A percentile compares a stretch with the other conserved stretches of the same genome.
Evolutionary conservation across 169 alveolate genomes (phyloP).

Genomic region (Cryptosporidium viatorum): DNA sequence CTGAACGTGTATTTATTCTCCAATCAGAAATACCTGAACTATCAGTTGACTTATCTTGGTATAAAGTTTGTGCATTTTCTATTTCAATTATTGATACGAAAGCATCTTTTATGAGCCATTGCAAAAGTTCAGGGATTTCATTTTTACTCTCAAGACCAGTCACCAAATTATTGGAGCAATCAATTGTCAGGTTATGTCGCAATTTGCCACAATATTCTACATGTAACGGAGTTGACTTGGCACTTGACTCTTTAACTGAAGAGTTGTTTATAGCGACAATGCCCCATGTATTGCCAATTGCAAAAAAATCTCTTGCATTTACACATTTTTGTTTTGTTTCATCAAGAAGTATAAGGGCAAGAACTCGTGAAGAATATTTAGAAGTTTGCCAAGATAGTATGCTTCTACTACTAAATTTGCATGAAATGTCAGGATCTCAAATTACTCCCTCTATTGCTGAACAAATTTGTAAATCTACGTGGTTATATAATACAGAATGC

Average conservation of each 20-base stretch:
- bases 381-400: constrained; percentile 37
- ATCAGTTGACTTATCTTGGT: constrained; percentile 32
- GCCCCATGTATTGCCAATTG: background rate
- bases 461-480: constrained; percentile 50
- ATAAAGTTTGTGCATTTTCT: constrained; percentile 45
- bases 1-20: constrained; percentile 55
- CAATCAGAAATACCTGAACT: constrained; percentile 62
- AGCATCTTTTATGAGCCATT: constrained; percentile 13
- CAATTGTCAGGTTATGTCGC: constrained; percentile 42
- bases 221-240: constrained; percentile 29
- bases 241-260: constrained; percentile 37
- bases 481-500: constrained; percentile 64
- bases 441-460: constrained; percentile 25
- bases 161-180: constrained; percentile 28
- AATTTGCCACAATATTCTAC: constrained; percentile 60
- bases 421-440: constrained; percentile 19
- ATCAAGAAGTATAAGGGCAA: constrained; percentile 42
- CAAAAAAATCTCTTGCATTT: background rate
- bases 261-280: background rate
- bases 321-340: constrained; percentile 54
- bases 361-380: constrained; percentile 34
- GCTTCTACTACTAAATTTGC: background rate
- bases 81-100: constrained; percentile 31
- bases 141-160: constrained; percentile 31
- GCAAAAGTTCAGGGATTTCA: constrained; percentile 27